Base-by-base conservation (phyloP, 2,329 filamentous ascomycete species). In the Hirsutella thompsonii region DNA sequence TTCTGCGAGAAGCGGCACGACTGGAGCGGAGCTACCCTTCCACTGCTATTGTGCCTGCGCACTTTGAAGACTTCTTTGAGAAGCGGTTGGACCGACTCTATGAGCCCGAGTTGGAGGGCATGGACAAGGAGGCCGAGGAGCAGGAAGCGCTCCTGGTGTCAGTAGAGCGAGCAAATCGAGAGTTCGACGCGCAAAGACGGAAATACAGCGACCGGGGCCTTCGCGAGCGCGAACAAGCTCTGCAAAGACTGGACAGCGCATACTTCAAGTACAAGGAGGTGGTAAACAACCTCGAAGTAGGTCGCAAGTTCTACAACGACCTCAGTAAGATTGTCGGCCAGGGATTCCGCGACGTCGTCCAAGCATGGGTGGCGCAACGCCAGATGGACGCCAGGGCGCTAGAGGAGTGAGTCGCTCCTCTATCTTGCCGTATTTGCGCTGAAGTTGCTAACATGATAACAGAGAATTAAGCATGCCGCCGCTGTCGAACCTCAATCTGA, bases 201-300 rank as follows among this genome's bases (percentile, higher is more conserved):
- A 72, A 70, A 32, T 78, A 80, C 3, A 83, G 68, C n/a, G 69
- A 69, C 28, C 66, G 67, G 14, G 72, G 72, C 36, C 67, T 87
- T 48, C 60, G 63, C 45, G 88, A 94, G 55, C 78, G 92, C 13
- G 90, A 96, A 57, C 75, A 83, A 49, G 88, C 87, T 0, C 64
- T 98, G 38, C 92, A 98, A 60, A 79, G 75, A 46, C 68, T 98
- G 9, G 90, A 96, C 59, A 88, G 84, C 47, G 90, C 87, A 1
- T 96, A 94, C 57, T 79, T 88, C 60, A 93, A 90, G 62, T 96
- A 96, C 67, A 94, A 94, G 63, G 90, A 98, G 58, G 86, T 96
- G 42, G 79, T 94, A 43, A 85, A 77, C 48, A 94, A 96, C 55
- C 71, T 95, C 3, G 90, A 96, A 49, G 85, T 83, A 0, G 92